Evolutionary conservation across 2,329 filamentous ascomycete species (phyloP), one percentile per base, ranked within the genome.

Genomic region (Ceratocystis alfenasii): DNA sequence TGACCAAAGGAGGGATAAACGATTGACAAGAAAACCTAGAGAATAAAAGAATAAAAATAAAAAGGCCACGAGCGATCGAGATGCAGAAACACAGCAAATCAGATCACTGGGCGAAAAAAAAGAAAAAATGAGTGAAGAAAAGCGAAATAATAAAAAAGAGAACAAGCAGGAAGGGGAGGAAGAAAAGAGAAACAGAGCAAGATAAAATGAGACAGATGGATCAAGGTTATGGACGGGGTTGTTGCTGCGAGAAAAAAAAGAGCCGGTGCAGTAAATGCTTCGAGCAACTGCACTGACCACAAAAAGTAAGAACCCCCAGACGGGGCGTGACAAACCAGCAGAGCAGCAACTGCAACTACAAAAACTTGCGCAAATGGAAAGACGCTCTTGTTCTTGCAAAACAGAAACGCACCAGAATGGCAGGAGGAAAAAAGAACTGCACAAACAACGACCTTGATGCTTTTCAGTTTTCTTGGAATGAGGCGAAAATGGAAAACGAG

Each of bases 121-220:
- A 61, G 17, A 28, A 20, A 65, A 28, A 65, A 44, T 45, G 45
- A 44, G 46, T 46, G 15, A 36, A 48, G 61, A 65, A 64, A 70
- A 63, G 10, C 22, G n/a, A 46, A 70, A 71, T 72, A 69, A 71
- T 70, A 70, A 70, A 68, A 64, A 69, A 64, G 1, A 22, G 22
- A 50, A 41, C 8, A 41, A 41, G 8, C 36, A 50, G 45, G n/a
- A 64, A 44, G 66, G 65, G 66, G 65, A 45, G 12, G 55, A 36
- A 62, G 44, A 48, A 45, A 41, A 64, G 55, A 65, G 65, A 63
- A 71, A 69, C 62, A 64, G 68, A 70, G 68, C 66, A 64, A 61
- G 68, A 67, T 64, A 69, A 66, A 67, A 65, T 57, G 53, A 57
- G 53, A 57, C 53, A 57, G 25, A 33, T 57, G 17, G 25, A 57